These are phyloP conservation scores for Fusarium drepaniforme DNA, from an alignment of 2,329 filamentous ascomycete species.

Conservation along the genomic window DNA sequence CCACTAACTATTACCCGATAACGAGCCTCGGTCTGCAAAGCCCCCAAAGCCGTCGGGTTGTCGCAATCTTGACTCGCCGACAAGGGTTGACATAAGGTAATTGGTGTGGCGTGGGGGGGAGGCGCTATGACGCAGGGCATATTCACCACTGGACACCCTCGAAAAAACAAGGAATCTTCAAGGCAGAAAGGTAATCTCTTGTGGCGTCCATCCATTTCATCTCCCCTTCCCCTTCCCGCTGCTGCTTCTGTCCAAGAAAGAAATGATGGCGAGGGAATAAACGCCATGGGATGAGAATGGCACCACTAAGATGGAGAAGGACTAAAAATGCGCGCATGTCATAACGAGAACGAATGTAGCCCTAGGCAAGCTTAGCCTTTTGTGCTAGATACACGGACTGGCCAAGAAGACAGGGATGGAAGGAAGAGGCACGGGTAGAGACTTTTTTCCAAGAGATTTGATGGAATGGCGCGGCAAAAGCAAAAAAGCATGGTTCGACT, in stretches of 20 bases:
- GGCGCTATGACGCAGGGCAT: background rate
- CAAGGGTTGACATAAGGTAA: background rate
- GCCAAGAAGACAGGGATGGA: background rate
- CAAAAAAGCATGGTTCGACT: background rate
- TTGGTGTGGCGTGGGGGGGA: background rate
- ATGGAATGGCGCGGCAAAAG: background rate
- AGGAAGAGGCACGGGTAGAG: background rate
- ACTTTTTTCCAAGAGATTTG: background rate
- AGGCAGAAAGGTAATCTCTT: background rate
- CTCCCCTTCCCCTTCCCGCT: too few relatives aligned
- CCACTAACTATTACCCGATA: background rate
- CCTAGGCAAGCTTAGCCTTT: background rate
- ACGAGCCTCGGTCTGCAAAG: background rate
- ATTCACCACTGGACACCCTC: background rate
- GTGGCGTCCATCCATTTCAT: background rate
- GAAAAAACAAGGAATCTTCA: background rate
- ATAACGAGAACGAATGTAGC: too few relatives aligned
- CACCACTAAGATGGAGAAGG: background rate
- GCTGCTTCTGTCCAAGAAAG: background rate
- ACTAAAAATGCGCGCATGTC: background rate
- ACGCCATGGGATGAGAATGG: background rate
- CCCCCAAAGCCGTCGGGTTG: too few relatives aligned
- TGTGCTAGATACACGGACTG: background rate
- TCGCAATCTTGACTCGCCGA: background rate
- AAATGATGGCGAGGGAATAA: background rate